A percentile compares a stretch with the other conserved stretches of the same genome.
These are phyloP conservation scores for Exophiala lecanii-corni DNA, from an alignment of 2,329 filamentous ascomycete species.

Conservation along the genomic window DNA sequence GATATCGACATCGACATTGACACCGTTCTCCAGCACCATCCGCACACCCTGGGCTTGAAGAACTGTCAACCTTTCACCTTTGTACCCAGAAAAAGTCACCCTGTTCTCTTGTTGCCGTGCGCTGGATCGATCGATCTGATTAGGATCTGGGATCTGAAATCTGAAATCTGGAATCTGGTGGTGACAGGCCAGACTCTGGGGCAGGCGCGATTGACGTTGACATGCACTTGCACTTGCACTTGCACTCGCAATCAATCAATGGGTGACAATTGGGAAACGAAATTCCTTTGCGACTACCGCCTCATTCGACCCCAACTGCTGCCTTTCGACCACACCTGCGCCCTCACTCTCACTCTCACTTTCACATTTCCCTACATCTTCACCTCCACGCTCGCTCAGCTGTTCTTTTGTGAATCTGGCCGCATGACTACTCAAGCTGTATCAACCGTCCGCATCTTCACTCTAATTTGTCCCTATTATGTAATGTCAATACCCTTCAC, in stretches of 20 bases:
- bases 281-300: neutral
- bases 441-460: slow-evolving; percentile 24
- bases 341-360: slow-evolving; percentile 2
- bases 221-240: neutral
- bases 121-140: no score
- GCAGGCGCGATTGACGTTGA: no score
- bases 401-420: slow-evolving; percentile 13
- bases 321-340: slow-evolving; percentile 11
- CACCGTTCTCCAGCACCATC: no score
- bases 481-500: slow-evolving; percentile 23
- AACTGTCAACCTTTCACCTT: no score
- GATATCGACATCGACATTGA: neutral
- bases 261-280: slow-evolving; percentile 7
- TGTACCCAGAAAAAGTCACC: no score
- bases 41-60: no score
- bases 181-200: no score
- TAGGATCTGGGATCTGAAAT: no score
- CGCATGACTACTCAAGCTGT: slow-evolving; percentile 19
- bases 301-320: neutral
- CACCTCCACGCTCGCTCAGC: slow-evolving; percentile 15
- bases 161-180: no score
- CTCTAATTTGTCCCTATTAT: slow-evolving; percentile 21
- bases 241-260: slow-evolving; percentile 10
- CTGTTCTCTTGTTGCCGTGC: no score
- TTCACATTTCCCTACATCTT: slow-evolving; percentile 7